phyloP scores from a whole-genome alignment of 257 asterid genomes.

The Eucommia ulmoides region DNA sequence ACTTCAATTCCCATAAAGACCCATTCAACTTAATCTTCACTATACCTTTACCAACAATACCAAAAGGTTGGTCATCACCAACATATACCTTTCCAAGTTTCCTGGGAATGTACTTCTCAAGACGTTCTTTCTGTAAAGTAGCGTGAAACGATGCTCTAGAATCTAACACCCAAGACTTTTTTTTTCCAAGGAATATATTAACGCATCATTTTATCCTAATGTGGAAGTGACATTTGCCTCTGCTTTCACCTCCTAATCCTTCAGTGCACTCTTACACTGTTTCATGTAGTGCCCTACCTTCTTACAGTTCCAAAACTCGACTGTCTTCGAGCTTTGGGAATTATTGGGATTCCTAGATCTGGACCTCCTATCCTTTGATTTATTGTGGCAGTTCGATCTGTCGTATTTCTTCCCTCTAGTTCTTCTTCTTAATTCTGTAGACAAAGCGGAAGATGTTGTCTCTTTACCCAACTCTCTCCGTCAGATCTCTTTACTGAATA shows the following conservation, averaged over 20 bases:
- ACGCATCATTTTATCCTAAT: not conserved
- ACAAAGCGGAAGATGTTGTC: not conserved
- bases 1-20: not conserved
- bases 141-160: not conserved
- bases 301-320: not conserved
- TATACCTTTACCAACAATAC: not conserved
- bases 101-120: not conserved
- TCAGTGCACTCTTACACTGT: not conserved
- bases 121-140: not conserved
- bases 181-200: not conserved
- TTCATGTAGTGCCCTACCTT: not conserved
- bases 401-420: not conserved
- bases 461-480: not conserved
- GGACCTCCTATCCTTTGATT: slow-evolving; percentile 1
- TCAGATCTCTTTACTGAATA: not conserved
- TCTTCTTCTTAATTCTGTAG: not conserved
- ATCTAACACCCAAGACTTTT: slow-evolving; percentile 1
- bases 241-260: not conserved
- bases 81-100: not conserved
- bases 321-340: not conserved
- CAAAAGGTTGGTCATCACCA: not conserved
- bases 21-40: not conserved
- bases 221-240: slow-evolving; percentile 1
- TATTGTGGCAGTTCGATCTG: not conserved
- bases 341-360: slow-evolving; percentile 1